These are phyloP conservation scores for Gaeumannomyces tritici DNA, from an alignment of 2,329 filamentous ascomycete species.

Conservation along the genomic window DNA sequence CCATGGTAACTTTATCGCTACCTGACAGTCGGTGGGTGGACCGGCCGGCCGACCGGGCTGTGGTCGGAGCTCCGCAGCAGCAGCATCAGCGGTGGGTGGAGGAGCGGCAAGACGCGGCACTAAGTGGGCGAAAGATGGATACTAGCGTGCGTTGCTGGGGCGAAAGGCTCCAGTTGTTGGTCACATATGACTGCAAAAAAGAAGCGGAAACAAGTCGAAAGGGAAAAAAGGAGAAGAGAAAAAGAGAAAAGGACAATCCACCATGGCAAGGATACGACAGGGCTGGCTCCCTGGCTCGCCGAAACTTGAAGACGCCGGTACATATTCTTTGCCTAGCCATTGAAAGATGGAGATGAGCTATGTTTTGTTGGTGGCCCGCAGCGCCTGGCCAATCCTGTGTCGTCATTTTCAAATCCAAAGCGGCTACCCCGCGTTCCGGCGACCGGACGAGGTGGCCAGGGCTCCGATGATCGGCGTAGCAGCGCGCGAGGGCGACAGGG, in stretches of 20 bases:
- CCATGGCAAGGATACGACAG: neutral
- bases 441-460: conserved; percentile 16
- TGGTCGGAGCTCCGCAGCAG: neutral
- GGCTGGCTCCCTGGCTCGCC: too few species aligned
- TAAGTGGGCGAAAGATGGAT: neutral
- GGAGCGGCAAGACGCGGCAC: neutral
- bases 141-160: neutral
- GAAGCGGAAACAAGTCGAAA: too few species aligned
- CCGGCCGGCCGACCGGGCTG: too few species aligned
- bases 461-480: conserved; percentile 22
- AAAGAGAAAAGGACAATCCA: neutral
- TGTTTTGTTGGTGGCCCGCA: neutral
- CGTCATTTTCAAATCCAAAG: conserved; percentile 20
- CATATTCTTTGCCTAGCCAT: neutral
- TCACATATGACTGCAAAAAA: too few species aligned
- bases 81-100: neutral
- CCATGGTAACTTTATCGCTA: neutral
- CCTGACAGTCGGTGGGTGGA: neutral
- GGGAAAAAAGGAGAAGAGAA: neutral
- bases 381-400: conserved; percentile 16
- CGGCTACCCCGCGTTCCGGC: conserved; percentile 25
- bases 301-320: too few species aligned
- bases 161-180: neutral
- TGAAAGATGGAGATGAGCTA: neutral
- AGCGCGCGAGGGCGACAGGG: neutral